Conservation (phyloP, 1,139 yeast species). For the Pneumocystis murina region DNA sequence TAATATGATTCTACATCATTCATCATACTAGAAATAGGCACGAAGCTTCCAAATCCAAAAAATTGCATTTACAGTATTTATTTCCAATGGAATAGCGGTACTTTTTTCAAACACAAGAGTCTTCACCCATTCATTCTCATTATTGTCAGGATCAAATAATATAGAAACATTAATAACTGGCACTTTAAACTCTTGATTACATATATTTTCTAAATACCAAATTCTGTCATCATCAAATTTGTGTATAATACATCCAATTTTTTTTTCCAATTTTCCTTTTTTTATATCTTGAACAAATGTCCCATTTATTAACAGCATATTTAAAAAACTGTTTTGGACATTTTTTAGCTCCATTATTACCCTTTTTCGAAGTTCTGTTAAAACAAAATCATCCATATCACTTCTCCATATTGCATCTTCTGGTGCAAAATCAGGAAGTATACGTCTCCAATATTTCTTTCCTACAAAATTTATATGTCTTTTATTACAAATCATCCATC, state of each 20-base stretch:
- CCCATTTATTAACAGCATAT: neutral
- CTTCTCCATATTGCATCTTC: constrained; percentile 2
- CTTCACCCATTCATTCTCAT: neutral
- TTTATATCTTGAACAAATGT: neutral
- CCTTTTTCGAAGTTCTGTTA: neutral
- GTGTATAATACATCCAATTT: neutral
- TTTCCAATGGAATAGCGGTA: neutral
- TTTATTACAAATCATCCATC: neutral
- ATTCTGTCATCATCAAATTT: neutral
- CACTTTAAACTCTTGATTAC: neutral
- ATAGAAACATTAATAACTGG: neutral
- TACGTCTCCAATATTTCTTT: neutral
- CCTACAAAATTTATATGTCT: neutral
- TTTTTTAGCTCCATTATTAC: neutral
- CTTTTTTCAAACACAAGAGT: neutral
- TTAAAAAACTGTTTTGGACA: neutral
- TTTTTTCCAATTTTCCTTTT: neutral
- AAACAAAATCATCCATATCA: neutral
- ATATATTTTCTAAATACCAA: neutral
- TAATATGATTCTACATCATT: neutral
- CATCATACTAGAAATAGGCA: neutral
- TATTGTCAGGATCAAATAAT: neutral
- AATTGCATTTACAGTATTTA: neutral
- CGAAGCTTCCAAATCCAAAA: neutral
- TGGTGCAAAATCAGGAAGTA: neutral